Percentiles rank a stretch among this genome's conserved stretches.
Conservation (phyloP, 306 rosid genomes). For the Cucurbita maxima region DNA sequence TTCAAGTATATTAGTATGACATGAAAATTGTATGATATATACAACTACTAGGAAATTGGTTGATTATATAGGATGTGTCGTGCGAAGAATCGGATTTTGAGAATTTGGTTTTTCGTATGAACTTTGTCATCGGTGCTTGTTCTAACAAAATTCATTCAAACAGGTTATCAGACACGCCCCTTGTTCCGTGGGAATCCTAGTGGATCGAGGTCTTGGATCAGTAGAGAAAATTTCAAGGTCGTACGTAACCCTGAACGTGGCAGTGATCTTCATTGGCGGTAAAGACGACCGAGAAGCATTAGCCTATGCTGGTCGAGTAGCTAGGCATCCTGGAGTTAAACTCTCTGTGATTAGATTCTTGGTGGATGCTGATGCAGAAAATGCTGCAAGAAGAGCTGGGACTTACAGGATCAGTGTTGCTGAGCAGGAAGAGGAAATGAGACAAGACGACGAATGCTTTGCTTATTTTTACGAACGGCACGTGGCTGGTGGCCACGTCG, state of each 20-base stretch:
- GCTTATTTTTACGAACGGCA: slow-evolving; percentile 61
- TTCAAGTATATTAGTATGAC: not conserved
- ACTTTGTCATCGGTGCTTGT: not conserved
- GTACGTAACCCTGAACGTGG: slow-evolving; percentile 29
- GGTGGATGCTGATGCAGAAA: slow-evolving; percentile 37
- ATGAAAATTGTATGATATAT: not conserved
- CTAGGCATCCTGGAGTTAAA: slow-evolving; percentile 59
- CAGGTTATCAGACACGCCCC: slow-evolving; percentile 68
- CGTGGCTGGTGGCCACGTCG: slow-evolving; percentile 37
- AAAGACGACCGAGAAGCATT: slow-evolving; percentile 85
- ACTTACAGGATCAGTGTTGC: slow-evolving; percentile 25
- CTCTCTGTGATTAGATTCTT: slow-evolving; percentile 67
- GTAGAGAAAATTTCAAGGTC: slow-evolving; percentile 36
- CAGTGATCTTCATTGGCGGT: slow-evolving; percentile 75
- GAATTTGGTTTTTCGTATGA: not conserved
- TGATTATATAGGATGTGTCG: not conserved
- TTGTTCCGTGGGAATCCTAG: slow-evolving; percentile 81
- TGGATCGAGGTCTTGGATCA: slow-evolving; percentile 82
- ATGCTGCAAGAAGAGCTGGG: slow-evolving; percentile 31
- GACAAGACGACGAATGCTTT: slow-evolving; percentile 61
- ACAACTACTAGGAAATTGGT: not conserved
- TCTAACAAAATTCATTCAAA: slow-evolving; percentile 2
- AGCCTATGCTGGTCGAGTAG: slow-evolving; percentile 49
- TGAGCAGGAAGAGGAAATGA: slow-evolving; percentile 53
- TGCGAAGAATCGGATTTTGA: not conserved